A percentile compares a stretch with the other conserved stretches of the same genome.
phyloP scores from a whole-genome alignment of 176 grass and related monocot species.

The Ampelocalamus luodianensis region DNA sequence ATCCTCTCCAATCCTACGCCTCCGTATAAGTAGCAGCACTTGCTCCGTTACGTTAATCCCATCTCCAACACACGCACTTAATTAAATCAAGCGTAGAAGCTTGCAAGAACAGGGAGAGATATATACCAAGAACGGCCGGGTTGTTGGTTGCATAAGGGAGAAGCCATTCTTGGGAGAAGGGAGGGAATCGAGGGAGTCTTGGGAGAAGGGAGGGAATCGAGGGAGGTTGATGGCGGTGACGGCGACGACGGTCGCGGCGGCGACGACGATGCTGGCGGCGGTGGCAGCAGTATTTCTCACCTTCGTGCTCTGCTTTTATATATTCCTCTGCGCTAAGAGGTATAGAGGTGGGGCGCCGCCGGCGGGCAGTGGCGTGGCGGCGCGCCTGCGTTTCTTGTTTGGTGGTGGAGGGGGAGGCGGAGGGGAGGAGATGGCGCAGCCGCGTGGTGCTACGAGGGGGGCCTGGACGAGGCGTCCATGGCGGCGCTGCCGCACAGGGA shows the following conservation, averaged over 20 bases:
- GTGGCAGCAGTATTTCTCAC: conserved; percentile 58
- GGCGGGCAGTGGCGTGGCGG: background rate
- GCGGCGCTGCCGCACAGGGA: conserved; percentile 49
- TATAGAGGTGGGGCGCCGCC: conserved; percentile 29
- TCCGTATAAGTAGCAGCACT: conserved; percentile 51
- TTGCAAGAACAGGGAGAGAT: background rate
- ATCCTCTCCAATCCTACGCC: conserved; percentile 24
- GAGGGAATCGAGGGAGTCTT: background rate
- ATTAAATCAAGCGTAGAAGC: conserved; percentile 33
- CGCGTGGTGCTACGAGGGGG: conserved; percentile 51
- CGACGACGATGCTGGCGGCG: conserved; percentile 56
- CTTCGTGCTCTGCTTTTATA: conserved; percentile 66
- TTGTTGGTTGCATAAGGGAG: background rate
- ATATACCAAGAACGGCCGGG: conserved; percentile 6
- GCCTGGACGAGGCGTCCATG: conserved; percentile 65
- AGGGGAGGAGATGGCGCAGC: background rate
- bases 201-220: background rate
- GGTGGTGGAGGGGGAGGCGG: background rate
- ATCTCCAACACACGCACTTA: background rate
- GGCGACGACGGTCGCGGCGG: conserved; percentile 55
- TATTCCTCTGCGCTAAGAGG: conserved; percentile 66
- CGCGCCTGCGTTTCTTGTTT: conserved; percentile 33
- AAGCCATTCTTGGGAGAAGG: conserved; percentile 17
- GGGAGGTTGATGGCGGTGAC: conserved; percentile 49
- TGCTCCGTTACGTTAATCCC: conserved; percentile 33